Evolutionary conservation across 768 basidiomycete genomes (phyloP), one percentile per base, ranked within the genome.

Genomic region (Leucocoprinus birnbaumii): DNA sequence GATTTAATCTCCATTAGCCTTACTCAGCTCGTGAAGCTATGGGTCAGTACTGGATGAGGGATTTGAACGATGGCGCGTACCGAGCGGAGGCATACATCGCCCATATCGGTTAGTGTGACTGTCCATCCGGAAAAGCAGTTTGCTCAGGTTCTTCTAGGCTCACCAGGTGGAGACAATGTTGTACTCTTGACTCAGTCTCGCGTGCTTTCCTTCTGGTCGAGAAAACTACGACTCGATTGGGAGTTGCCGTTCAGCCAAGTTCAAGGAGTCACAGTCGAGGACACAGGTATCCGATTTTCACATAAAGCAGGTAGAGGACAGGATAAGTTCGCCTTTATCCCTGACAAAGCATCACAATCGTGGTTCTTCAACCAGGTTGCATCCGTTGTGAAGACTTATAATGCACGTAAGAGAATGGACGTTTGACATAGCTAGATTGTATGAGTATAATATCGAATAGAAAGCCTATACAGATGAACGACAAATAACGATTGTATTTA

Each of bases 1-100:
- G 22, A 19, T 58, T 55, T 38, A 27, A 49, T 22, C 51, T 51
- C 51, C 1, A 62, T n/a, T 31, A 96, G 92, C 85, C 96, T 0
- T 98, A 91, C 71, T 90, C 91, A 47, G 80, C 83, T 34, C 86
- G 94, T 5, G 95, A 97, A 67, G 92, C 95, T 0, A 72, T 91
- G 7, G 97, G 97, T 5, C 97, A 98, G 70, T 92, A 88, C 62
- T 98, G 97, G 96, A 87, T 98, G 80, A 91, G 85, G 71, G 96
- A 98, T 65, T 70, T 98, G 14, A 92, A 94, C 60, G 85, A 91
- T 55, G 97, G 96, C 9, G 78, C 83, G 14, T 98, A 88, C 69
- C 83, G 92, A 56, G 74, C 80, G 57, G 94, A 98, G 64, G 73
- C 73, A 25, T 98, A 98, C 65, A 87, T 98, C 48, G 96, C 95